Evolutionary conservation across 2,329 filamentous ascomycete species (phyloP).

Genomic region (Apiospora saccharicola): DNA sequence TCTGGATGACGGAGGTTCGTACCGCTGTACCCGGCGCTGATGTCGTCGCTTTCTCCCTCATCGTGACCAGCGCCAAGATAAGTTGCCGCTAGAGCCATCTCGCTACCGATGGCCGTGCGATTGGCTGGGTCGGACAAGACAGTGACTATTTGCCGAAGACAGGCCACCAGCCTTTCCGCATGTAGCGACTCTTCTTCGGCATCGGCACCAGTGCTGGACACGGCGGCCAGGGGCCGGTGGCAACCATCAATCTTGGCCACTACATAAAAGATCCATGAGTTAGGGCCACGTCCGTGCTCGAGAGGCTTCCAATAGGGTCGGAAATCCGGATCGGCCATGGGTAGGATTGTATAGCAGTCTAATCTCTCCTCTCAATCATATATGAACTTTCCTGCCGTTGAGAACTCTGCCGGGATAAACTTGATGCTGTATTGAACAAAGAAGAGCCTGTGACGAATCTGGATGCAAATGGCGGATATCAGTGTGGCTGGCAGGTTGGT

Average conservation of each 20-base stretch:
- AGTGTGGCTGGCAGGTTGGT: background rate
- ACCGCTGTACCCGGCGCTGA: background rate
- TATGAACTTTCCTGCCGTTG: background rate
- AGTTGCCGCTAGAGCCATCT: conserved; percentile 30
- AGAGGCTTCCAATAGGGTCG: conserved; percentile 30
- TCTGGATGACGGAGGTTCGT: background rate
- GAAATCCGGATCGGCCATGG: conserved; percentile 23
- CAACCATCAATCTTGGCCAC: conserved; percentile 29
- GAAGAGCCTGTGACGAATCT: background rate
- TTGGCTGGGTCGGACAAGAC: conserved; percentile 34
- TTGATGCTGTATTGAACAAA: background rate
- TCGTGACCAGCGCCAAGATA: conserved; percentile 25
- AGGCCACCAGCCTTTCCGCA: conserved; percentile 30
- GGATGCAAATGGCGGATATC: background rate
- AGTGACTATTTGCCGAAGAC: conserved; percentile 32
- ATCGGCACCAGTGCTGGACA: conserved; percentile 27
- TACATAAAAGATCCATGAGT: conserved; percentile 33
- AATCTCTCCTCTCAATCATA: no score
- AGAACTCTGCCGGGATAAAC: background rate
- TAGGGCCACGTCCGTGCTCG: conserved; percentile 25
- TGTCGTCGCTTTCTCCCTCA: background rate
- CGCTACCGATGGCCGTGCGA: conserved; percentile 30
- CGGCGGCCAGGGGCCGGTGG: conserved; percentile 30
- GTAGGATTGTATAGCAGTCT: no score
- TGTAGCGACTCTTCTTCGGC: conserved; percentile 27